phyloP scores from a whole-genome alignment of 306 rosid species.

The Glycine soja region DNA sequence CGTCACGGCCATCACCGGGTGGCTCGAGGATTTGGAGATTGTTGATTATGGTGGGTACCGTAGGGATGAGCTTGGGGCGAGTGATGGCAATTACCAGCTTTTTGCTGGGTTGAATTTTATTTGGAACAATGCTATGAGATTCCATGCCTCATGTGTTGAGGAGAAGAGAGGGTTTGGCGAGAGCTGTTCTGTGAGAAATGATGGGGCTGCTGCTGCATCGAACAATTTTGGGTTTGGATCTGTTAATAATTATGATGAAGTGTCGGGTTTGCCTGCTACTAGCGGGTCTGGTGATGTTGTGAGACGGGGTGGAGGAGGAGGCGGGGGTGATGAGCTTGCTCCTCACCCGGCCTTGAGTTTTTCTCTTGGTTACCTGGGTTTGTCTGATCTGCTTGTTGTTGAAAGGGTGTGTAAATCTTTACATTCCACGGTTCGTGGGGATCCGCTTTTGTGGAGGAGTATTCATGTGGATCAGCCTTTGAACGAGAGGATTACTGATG shows the following conservation, averaged over 20 bases:
- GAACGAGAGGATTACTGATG: constrained; percentile 88
- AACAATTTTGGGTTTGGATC: constrained; percentile 50
- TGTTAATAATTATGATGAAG: constrained; percentile 34
- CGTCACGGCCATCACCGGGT: constrained; percentile 78
- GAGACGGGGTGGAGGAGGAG: not conserved
- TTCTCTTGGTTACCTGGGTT: constrained; percentile 66
- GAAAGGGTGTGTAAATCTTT: constrained; percentile 76
- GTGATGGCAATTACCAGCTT: constrained; percentile 57
- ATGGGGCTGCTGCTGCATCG: constrained; percentile 47
- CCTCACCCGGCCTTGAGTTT: constrained; percentile 65
- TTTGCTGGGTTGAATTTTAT: constrained; percentile 72
- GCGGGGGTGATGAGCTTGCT: constrained; percentile 44
- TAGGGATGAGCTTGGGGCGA: constrained; percentile 53
- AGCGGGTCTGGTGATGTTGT: constrained; percentile 41
- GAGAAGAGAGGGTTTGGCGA: constrained; percentile 51
- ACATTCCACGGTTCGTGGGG: constrained; percentile 60
- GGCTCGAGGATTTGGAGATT: constrained; percentile 80
- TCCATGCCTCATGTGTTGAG: constrained; percentile 52
- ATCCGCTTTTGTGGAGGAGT: constrained; percentile 79
- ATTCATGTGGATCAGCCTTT: constrained; percentile 78
- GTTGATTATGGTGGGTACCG: constrained; percentile 64
- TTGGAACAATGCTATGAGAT: constrained; percentile 69
- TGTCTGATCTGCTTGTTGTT: constrained; percentile 73
- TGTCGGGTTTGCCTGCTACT: constrained; percentile 34
- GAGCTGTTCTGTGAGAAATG: constrained; percentile 45